Evolutionary conservation across 208 protist genomes (phyloP).

Genomic region (Acanthamoeba culbertsoni): DNA sequence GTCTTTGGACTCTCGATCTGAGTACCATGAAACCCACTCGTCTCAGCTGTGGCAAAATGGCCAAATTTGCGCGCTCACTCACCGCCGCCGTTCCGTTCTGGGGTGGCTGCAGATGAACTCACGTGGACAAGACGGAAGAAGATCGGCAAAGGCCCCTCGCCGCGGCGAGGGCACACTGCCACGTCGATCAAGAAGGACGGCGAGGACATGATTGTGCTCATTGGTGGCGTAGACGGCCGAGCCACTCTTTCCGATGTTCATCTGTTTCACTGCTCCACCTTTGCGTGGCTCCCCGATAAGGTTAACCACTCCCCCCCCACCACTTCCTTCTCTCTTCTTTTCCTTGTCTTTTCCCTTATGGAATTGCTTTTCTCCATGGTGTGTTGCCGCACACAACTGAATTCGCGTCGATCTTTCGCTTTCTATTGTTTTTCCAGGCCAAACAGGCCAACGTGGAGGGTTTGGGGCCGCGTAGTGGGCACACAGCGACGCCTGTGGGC

Average conservation of each 20-base stretch:
- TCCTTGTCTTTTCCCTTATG: not conserved
- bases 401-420: not conserved
- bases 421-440: not conserved
- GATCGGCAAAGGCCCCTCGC: not conserved
- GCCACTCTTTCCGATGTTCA: not conserved
- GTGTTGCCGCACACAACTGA: not conserved
- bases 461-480: not conserved
- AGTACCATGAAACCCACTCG: not conserved
- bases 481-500: constrained; percentile 8
- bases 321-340: not conserved
- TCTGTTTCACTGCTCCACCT: constrained; percentile 4
- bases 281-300: not conserved
- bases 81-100: no score
- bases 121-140: not conserved
- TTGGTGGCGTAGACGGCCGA: not conserved
- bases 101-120: not conserved
- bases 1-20: not conserved
- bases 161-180: not conserved
- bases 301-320: no score
- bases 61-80: not conserved
- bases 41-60: not conserved
- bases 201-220: not conserved
- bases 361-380: not conserved
- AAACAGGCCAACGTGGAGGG: not conserved
- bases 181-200: not conserved